Percentiles rank a stretch among this genome's conserved stretches.
phyloP scores from a whole-genome alignment of 305 asterid species.

The Andrographis paniculata region DNA sequence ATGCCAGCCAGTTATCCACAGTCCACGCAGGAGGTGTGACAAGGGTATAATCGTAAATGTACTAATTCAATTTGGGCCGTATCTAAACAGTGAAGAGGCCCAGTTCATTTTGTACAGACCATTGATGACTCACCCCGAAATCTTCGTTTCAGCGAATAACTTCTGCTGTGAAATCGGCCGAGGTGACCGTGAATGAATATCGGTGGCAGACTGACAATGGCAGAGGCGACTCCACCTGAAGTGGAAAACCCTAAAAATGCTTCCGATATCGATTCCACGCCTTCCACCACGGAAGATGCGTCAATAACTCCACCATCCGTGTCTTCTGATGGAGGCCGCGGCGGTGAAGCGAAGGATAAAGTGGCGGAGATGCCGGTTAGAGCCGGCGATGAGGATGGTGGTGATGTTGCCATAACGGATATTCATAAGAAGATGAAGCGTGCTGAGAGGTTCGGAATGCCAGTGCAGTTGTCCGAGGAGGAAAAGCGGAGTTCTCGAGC shows the following conservation, averaged over 20 bases:
- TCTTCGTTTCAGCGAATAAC: too few species aligned
- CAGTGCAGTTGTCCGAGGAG: constrained; percentile 49
- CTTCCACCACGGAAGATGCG: constrained; percentile 23
- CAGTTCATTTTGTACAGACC: too few species aligned
- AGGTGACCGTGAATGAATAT: too few species aligned
- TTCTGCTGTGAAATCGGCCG: too few species aligned
- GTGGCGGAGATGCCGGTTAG: constrained; percentile 15
- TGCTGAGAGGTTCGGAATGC: constrained; percentile 65
- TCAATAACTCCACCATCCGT: constrained; percentile 6
- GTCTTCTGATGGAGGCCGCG: constrained; percentile 15
- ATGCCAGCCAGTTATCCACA: not conserved
- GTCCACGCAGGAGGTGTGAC: not conserved
- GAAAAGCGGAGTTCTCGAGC: constrained; percentile 78
- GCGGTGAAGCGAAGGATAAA: constrained; percentile 20
- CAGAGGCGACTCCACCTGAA: constrained; percentile 23
- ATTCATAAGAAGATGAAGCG: constrained; percentile 68
- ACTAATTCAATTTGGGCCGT: too few species aligned
- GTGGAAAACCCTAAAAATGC: constrained; percentile 27
- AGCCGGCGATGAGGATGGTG: constrained; percentile 21
- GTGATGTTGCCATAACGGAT: constrained; percentile 27
- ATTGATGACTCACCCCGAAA: not conserved
- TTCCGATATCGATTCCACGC: constrained; percentile 29
- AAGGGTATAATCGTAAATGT: not conserved
- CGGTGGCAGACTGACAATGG: constrained; percentile 23
- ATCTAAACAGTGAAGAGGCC: too few species aligned